Conservation (phyloP, 495 filamentous ascomycete species). For the Xylaria cubensis region DNA sequence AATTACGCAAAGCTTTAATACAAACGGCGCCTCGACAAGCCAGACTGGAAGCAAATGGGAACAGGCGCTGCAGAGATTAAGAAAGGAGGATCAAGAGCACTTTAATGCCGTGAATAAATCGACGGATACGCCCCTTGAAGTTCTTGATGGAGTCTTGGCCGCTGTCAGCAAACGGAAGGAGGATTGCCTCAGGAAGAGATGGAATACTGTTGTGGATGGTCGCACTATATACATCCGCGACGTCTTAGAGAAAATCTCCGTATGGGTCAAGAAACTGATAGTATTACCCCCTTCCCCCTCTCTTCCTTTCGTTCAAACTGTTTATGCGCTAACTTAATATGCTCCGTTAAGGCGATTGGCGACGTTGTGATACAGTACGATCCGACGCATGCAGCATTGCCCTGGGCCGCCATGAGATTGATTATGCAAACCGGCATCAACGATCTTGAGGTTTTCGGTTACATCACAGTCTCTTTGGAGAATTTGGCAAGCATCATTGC, state of each 20-base stretch:
- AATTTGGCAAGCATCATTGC: background rate
- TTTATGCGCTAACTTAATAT: background rate
- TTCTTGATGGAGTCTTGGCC: background rate
- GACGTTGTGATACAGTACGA: background rate
- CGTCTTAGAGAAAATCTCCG: background rate
- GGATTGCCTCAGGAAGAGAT: background rate
- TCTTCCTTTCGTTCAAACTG: too few species aligned
- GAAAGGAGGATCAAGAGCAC: background rate
- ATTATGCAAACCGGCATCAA: conserved; percentile 15
- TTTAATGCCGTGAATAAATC: background rate
- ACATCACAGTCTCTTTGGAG: background rate
- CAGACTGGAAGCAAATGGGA: conserved; percentile 8
- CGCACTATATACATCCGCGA: conserved; percentile 6
- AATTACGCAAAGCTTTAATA: too few species aligned
- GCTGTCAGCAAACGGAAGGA: background rate
- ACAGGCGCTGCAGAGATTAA: conserved; percentile 3
- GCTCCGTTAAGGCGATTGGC: background rate
- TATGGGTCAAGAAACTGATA: background rate
- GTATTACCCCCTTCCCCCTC: background rate
- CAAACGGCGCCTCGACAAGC: background rate
- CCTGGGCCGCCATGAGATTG: background rate
- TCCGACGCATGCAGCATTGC: background rate
- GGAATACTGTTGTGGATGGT: background rate
- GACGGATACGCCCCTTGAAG: background rate
- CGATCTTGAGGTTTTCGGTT: background rate